These are phyloP conservation scores for Pelargonium fulgidum DNA, from an alignment of 441 rosid genomes.

Conservation along the genomic window DNA sequence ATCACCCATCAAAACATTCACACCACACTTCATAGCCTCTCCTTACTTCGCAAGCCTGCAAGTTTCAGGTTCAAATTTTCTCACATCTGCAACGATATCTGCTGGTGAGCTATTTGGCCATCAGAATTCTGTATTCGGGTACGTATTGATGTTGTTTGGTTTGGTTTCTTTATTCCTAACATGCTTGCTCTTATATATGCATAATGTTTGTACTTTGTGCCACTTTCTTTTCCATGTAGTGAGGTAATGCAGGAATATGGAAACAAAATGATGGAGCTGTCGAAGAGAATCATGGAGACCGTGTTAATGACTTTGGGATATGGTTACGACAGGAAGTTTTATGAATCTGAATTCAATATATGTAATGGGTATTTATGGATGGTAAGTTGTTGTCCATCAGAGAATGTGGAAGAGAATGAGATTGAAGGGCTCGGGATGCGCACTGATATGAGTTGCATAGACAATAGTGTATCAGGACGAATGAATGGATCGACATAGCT, in stretches of 20 bases:
- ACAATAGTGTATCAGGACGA: conserved; percentile 36
- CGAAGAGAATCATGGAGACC: conserved; percentile 41
- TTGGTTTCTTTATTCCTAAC: not conserved
- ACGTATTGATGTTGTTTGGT: conserved; percentile 11
- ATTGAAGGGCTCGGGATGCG: conserved; percentile 75
- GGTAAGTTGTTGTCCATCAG: conserved; percentile 49
- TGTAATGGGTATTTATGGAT: conserved; percentile 65
- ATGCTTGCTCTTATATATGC: conserved; percentile 1
- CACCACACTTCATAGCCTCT: conserved; percentile 55
- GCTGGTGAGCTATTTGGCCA: conserved; percentile 41
- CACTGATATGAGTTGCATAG: conserved; percentile 24
- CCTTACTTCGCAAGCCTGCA: conserved; percentile 60
- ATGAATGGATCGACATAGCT: conserved; percentile 48
- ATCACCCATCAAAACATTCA: conserved; percentile 36
- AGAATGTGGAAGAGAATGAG: conserved; percentile 33
- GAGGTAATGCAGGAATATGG: conserved; percentile 51
- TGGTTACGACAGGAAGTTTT: conserved; percentile 31
- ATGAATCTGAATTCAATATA: conserved; percentile 36
- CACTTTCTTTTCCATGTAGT: conserved; percentile 22
- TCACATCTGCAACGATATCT: conserved; percentile 40
- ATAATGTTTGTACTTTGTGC: conserved; percentile 7
- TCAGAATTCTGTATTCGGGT: conserved; percentile 39
- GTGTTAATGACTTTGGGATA: conserved; percentile 42
- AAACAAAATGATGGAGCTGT: conserved; percentile 44
- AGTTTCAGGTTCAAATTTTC: conserved; percentile 55